phyloP scores from a whole-genome alignment of 306 rosid species.

The Prunus mira region DNA sequence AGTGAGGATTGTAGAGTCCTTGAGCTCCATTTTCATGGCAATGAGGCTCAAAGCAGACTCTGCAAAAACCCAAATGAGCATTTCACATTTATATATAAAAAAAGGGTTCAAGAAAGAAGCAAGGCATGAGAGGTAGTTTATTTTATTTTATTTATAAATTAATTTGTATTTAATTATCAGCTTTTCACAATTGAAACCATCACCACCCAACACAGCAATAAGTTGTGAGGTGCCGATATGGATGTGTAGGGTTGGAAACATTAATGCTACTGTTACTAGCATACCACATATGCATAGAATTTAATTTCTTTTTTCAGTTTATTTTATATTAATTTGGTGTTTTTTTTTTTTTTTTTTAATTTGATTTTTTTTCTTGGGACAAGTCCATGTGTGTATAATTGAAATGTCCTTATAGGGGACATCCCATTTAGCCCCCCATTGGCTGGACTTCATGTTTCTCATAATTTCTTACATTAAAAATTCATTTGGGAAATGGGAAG shows the following conservation, averaged over 20 bases:
- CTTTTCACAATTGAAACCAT: conserved; percentile 39
- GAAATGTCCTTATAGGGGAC: conserved; percentile 36
- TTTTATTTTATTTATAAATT: neutral
- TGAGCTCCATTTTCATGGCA: conserved; percentile 51
- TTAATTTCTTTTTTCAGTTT: neutral
- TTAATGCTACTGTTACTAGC: conserved; percentile 36
- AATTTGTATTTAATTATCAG: conserved; percentile 1
- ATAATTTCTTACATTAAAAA: conserved; percentile 3
- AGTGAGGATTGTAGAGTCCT: conserved; percentile 31
- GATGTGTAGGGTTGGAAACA: conserved; percentile 48
- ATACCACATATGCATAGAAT: neutral
- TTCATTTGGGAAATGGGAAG: neutral
- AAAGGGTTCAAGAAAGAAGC: conserved; percentile 24
- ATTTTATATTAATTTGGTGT: neutral
- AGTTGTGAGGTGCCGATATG: conserved; percentile 39
- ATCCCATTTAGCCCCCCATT: conserved; percentile 16
- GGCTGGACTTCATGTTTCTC: conserved; percentile 29
- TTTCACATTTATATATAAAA: conserved; percentile 16
- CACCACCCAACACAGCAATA: conserved; percentile 55
- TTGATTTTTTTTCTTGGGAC: conserved; percentile 28
- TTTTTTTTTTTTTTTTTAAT: neutral
- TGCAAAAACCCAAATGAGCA: neutral
- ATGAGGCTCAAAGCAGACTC: conserved; percentile 3
- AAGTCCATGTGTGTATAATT: conserved; percentile 60
- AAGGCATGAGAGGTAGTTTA: conserved; percentile 10